phyloP scores from a whole-genome alignment of 306 rosid species.

The Cajanus cajan region DNA sequence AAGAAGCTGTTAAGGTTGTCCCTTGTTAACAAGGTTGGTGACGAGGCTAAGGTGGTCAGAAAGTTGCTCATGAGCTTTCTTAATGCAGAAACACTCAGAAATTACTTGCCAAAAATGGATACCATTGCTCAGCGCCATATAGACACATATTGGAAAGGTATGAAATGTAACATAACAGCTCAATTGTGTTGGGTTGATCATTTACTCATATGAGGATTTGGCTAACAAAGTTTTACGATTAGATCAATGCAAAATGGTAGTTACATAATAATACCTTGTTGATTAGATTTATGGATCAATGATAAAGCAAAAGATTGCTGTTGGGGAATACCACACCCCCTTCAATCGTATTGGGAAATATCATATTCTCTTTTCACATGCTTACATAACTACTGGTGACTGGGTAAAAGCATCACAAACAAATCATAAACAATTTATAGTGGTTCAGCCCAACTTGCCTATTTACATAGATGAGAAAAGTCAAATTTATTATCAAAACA shows the following conservation, averaged over 20 bases:
- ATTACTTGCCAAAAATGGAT: slow-evolving; percentile 47
- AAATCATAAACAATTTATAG: background rate
- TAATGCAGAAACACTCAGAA: slow-evolving; percentile 44
- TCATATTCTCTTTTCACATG: background rate
- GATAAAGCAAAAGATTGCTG: background rate
- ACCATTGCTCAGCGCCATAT: slow-evolving; percentile 39
- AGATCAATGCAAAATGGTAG: background rate
- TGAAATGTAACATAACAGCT: background rate
- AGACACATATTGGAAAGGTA: slow-evolving; percentile 44
- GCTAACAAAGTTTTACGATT: background rate
- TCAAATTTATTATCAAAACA: background rate
- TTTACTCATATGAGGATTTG: background rate
- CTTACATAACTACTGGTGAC: background rate
- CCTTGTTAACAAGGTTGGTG: slow-evolving; percentile 40
- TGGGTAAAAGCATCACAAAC: background rate
- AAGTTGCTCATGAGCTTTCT: slow-evolving; percentile 44
- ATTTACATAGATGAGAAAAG: background rate
- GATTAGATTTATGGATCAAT: background rate
- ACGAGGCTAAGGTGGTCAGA: slow-evolving; percentile 39
- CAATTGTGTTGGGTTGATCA: background rate
- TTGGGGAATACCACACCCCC: background rate
- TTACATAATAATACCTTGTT: background rate
- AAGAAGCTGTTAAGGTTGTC: slow-evolving; percentile 41
- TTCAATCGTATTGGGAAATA: background rate
- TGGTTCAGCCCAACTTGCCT: background rate